phyloP scores from a whole-genome alignment of 345 rosid species.

The Lumnitzera racemosa region DNA sequence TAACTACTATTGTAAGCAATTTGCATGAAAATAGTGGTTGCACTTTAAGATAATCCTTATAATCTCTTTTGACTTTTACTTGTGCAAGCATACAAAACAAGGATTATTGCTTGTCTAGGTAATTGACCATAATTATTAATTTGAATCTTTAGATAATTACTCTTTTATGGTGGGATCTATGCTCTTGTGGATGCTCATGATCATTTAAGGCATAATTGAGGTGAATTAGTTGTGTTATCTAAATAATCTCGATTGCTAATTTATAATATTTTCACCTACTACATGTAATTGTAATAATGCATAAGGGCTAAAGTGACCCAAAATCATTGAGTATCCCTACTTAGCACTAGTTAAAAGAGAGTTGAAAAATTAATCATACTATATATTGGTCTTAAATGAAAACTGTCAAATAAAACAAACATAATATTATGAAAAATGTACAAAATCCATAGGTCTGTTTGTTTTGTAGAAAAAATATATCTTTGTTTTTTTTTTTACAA shows the following conservation, averaged over 20 bases:
- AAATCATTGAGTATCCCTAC: too few relatives aligned
- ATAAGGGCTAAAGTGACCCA: neutral
- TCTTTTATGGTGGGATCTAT: conserved; percentile 11
- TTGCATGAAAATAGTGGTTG: conserved; percentile 54
- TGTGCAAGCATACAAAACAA: conserved; percentile 48
- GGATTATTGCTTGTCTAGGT: conserved; percentile 35
- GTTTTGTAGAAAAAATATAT: too few relatives aligned
- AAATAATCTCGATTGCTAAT: too few relatives aligned
- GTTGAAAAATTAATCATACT: too few relatives aligned
- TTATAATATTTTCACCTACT: neutral
- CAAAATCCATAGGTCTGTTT: too few relatives aligned
- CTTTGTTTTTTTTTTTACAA: too few relatives aligned
- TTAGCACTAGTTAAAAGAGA: too few relatives aligned
- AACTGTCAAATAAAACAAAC: too few relatives aligned
- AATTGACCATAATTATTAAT: conserved; percentile 46
- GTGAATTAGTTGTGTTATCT: too few relatives aligned
- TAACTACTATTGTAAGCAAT: conserved; percentile 60
- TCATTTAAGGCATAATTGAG: neutral
- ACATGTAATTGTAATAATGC: neutral
- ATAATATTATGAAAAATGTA: too few relatives aligned
- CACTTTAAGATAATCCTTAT: conserved; percentile 49
- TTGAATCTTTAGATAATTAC: conserved; percentile 15
- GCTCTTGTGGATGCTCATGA: neutral
- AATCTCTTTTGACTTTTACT: conserved; percentile 45
- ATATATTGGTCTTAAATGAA: too few relatives aligned